phyloP scores from a whole-genome alignment of 2,329 filamentous ascomycete species.

The Trichoderma semiorbis region DNA sequence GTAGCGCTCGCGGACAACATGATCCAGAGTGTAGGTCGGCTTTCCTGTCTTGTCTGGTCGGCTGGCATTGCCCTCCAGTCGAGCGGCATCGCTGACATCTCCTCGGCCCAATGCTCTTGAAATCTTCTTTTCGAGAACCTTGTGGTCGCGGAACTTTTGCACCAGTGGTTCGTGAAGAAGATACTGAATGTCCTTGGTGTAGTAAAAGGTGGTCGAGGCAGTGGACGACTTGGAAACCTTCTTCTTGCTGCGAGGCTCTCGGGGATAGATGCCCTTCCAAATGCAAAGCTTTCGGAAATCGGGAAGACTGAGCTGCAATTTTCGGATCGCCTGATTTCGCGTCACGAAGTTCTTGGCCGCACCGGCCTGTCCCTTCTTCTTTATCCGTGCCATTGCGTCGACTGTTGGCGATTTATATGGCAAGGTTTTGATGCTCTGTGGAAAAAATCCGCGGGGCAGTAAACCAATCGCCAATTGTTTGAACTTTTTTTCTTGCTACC shows the following conservation, averaged over 20 bases:
- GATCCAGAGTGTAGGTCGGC: constrained; percentile 86
- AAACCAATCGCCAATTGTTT: constrained; percentile 22
- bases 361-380: constrained; percentile 90
- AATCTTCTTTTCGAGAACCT: constrained; percentile 96
- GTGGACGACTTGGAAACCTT: constrained; percentile 92
- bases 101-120: constrained; percentile 85
- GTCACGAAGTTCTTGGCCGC: constrained; percentile 98
- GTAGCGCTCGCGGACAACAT: constrained; percentile 97
- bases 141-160: constrained; percentile 94
- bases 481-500: constrained; percentile 35
- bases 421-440: constrained; percentile 22
- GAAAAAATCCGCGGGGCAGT: constrained; percentile 34
- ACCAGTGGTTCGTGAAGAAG: constrained; percentile 94
- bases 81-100: constrained; percentile 82
- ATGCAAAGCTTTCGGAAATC: constrained; percentile 98
- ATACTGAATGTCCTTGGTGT: constrained; percentile 95
- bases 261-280: constrained; percentile 98
- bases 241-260: constrained; percentile 94
- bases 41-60: constrained; percentile 88
- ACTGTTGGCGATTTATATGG: constrained; percentile 15
- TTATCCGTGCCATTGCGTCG: constrained; percentile 66
- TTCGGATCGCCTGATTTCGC: constrained; percentile 92
- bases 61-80: constrained; percentile 80
- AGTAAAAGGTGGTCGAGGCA: constrained; percentile 87
- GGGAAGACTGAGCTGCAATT: constrained; percentile 93